These are phyloP conservation scores for Suillus weaverae DNA, from an alignment of 768 basidiomycete species.

Conservation along the genomic window DNA sequence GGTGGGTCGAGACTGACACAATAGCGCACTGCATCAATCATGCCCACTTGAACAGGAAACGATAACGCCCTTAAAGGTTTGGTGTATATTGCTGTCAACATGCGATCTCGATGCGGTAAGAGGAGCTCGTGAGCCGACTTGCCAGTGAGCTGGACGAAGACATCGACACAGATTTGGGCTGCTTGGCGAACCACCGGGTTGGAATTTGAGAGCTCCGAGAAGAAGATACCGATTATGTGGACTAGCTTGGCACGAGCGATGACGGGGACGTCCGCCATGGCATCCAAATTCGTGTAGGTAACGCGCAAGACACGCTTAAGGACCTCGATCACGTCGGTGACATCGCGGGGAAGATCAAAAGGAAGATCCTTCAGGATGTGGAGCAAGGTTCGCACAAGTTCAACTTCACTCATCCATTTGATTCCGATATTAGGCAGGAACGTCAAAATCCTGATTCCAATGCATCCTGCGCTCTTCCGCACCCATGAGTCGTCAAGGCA, in stretches of 20 bases:
- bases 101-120: slow-evolving; percentile 79
- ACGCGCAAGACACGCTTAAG: slow-evolving; percentile 66
- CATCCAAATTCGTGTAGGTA: slow-evolving; percentile 51
- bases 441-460: slow-evolving; percentile 81
- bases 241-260: slow-evolving; percentile 54
- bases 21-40: slow-evolving; percentile 96
- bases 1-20: slow-evolving; percentile 88
- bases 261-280: slow-evolving; percentile 42
- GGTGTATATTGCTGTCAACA: slow-evolving; percentile 89
- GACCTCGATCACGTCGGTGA: slow-evolving; percentile 77
- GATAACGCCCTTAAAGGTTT: slow-evolving; percentile 95
- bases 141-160: slow-evolving; percentile 73
- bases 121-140: slow-evolving; percentile 79
- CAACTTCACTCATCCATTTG: slow-evolving; percentile 82
- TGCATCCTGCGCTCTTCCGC: slow-evolving; percentile 86
- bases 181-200: slow-evolving; percentile 84
- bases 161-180: slow-evolving; percentile 75
- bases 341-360: slow-evolving; percentile 79
- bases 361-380: slow-evolving; percentile 95
- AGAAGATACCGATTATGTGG: slow-evolving; percentile 79
- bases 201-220: slow-evolving; percentile 85
- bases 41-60: slow-evolving; percentile 93
- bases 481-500: slow-evolving; percentile 93
- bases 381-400: slow-evolving; percentile 85
- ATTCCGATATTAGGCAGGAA: slow-evolving; percentile 67